Conservation (phyloP, 768 basidiomycete species). For the Podaxis mareebaensis region DNA sequence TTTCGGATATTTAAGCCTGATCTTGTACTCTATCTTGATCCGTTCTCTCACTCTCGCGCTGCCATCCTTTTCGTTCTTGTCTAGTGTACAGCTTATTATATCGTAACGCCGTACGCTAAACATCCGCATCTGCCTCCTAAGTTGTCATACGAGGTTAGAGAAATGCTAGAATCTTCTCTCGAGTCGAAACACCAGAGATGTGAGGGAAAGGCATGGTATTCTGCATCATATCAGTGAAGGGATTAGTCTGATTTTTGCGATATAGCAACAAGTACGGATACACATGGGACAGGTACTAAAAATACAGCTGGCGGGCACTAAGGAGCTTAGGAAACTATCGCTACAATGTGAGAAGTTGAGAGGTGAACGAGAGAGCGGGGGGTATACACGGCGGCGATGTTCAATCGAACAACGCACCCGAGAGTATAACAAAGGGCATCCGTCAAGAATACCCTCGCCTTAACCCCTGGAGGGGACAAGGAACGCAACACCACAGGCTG, state of each 20-base stretch:
- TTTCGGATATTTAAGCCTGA: constrained; percentile 4
- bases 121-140: background rate
- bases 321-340: constrained; percentile 9
- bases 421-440: background rate
- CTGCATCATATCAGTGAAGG: background rate
- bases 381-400: background rate
- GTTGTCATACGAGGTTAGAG: background rate
- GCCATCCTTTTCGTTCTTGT: background rate
- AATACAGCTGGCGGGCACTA: constrained; percentile 17
- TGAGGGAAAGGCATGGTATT: background rate
- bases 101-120: constrained; percentile 23
- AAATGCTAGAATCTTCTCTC: background rate
- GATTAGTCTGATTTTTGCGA: background rate
- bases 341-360: constrained; percentile 8
- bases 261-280: constrained; percentile 11
- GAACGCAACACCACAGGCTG: background rate
- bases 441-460: background rate
- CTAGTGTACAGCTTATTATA: constrained; percentile 16
- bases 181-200: background rate
- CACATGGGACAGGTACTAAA: constrained; percentile 9
- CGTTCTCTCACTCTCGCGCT: background rate
- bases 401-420: background rate
- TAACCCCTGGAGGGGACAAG: background rate
- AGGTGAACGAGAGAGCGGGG: background rate
- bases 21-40: constrained; percentile 3